Conservation (phyloP, 352 stramenopile species). For the Phytophthora litchii region DNA sequence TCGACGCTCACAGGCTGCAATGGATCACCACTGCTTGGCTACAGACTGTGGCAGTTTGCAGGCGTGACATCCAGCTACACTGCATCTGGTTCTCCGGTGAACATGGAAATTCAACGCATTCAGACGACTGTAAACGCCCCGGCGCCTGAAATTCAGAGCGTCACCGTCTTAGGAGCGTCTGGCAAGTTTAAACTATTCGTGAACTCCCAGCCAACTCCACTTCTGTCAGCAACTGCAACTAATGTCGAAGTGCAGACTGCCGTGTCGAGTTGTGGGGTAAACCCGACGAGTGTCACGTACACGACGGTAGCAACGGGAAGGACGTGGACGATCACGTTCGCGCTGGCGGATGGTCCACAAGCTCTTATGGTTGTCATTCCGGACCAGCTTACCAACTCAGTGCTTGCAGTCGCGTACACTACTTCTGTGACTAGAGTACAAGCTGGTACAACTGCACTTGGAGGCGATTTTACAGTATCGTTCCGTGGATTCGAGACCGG, state of each 20-base stretch:
- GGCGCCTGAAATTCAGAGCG: constrained; percentile 70
- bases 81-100: constrained; percentile 79
- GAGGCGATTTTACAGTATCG: constrained; percentile 83
- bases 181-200: constrained; percentile 80
- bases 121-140: constrained; percentile 68
- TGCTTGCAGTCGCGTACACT: constrained; percentile 48
- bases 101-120: constrained; percentile 92
- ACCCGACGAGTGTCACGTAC: constrained; percentile 55
- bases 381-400: constrained; percentile 61
- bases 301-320: constrained; percentile 46
- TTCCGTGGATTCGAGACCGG: constrained; percentile 82
- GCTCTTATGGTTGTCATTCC: constrained; percentile 58
- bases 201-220: constrained; percentile 55
- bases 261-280: constrained; percentile 59
- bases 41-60: constrained; percentile 94
- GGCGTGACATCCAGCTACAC: constrained; percentile 75
- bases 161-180: constrained; percentile 67
- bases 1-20: constrained; percentile 80
- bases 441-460: constrained; percentile 53
- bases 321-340: constrained; percentile 79
- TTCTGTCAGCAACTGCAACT: constrained; percentile 52
- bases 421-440: constrained; percentile 52
- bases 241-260: constrained; percentile 53
- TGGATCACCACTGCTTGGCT: constrained; percentile 85
- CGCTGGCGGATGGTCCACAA: constrained; percentile 51